Base-by-base conservation (phyloP, 2,329 filamentous ascomycete species). In the Hypoxylon sp. region DNA sequence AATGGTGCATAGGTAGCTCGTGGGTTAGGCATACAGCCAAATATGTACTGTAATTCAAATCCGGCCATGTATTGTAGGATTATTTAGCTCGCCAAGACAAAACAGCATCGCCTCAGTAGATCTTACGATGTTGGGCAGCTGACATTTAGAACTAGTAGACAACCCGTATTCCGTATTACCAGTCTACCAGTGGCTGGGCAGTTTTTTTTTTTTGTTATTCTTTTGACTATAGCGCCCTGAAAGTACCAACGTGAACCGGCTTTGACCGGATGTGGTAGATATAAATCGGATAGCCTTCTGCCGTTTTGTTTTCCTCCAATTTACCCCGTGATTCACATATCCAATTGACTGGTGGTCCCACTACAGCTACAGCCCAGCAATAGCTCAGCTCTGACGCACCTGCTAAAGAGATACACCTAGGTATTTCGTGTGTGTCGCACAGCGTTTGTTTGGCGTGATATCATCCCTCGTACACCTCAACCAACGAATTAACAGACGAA, bases 51-150 rank as follows among this genome's bases (percentile, higher is more conserved):
- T 19, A 59, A 39, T 39, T 51, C 33, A 11, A 63, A 52, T 51
- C 44, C 35, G 42, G 50, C 37, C 29, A 31, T 31, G 44, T 33
- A 57, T 37, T 52, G 54, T 22, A 48, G 22, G 35, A 31, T 17
- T 37, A 39, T 19, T 60, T 50, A 58, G 26, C 19, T 37, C 31
- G 50, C 44, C 61, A 57, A 60, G 60, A 37, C 13, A 37, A 33
- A 42, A 31, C 8, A 14, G 50, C 68, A 64, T 61, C 44, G 68
- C 64, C 68, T 65, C 68, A 50, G 57, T 59, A 10, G 57, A 65
- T 70, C 68, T 68, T 65, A 65, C 54, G 58, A 66, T 70, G 42
- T 55, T 59, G 29, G 52, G 46, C 59, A 64, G 60, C 37, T 64
- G 42, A 61, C 39, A 44, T 61, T 19, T 4, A 54, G n/a, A 35